Evolutionary conservation across 768 basidiomycete species (phyloP), one percentile per base, ranked within the genome.

Genomic region (Sistotremastrum suecicum): DNA sequence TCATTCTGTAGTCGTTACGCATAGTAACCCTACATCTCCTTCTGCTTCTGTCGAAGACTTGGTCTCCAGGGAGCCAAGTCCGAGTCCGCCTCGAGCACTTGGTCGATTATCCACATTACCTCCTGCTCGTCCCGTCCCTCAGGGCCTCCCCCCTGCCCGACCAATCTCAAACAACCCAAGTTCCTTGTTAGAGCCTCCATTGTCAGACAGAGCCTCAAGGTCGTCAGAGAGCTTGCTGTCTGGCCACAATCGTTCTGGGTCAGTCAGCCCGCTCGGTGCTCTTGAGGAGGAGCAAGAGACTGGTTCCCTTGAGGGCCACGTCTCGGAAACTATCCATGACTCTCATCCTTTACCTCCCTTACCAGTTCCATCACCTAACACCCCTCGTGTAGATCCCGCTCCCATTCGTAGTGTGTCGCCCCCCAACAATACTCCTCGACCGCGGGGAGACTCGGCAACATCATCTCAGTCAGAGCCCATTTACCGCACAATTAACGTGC

Each of bases 261-360:
- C 80, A 38, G 70, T 66, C 35, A 68, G 67, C 50, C 71, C 71
- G 46, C 67, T 85, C 41, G 72, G 66, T 28, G 68, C 77, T 37
- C 63, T 87, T 48, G 68, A 71, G 48, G 83, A 86, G 57, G 83
- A 85, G 55, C 60, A 39, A 56, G 59, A 37, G 58, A 60, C 30
- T 54, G 57, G 45, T 58, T 60, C 44, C 58, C 67, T 36, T 70
- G 72, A 39, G 67, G 67, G 5, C 65, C 68, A 32, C 71, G 65
- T 34, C 63, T 60, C 34, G 45, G 55, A 33, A 71, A 66, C 51
- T 41, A 41, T 41, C 9, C 65, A 64, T 53, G 76, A 78, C 37
- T 75, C 75, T 6, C 82, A 74, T 47, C 83, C 79, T 12, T 64
- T 83, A 8, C 83, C 81, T 11, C 80, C 80, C 39, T 58, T 82